Evolutionary conservation across 371 early-diverging fungal genomes (phyloP), one percentile per base, ranked within the genome.

Genomic region (Mucor racemosus): DNA sequence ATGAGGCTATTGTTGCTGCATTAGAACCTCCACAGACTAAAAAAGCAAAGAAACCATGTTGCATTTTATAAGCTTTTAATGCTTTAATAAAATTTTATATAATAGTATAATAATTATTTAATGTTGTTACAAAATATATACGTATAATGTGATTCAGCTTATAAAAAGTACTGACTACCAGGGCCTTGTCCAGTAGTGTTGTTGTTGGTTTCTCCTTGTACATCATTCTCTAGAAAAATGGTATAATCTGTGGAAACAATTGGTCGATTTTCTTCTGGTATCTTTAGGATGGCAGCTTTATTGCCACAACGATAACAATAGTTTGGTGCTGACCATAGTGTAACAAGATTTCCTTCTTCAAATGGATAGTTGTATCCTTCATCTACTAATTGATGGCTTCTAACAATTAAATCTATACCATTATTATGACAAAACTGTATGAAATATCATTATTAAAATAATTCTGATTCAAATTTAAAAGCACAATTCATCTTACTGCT

Each of bases 261-360:
- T 88, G 91, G 66, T 96, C 89, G 75, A 87, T 86, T 92, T 96
- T 91, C 73, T 13, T 82, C 83, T 17, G 76, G 76, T 31, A 99
- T 90, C 72, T 98, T 95, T 56, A 99, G 80, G 67, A 99, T 95
- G 21, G 96, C 91, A 15, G 99, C 99, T 46, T 99, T 94, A 80
- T 99, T 99, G 13, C 97, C 99, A 73, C 99, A 99, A 58, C 99
- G 91, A 78, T 99, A 99, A 84, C 99, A 99, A 80, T 99, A 99
- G 81, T 97, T 99, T 21, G 99, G 99, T 36, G 99, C 99, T 17
- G 96, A 96, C 96, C 99, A 99, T 54, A 99, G 94, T 5, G 99
- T 99, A n/a, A 99, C 99, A 67, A 99, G 86, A 62, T 93, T 91
- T 65, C 95, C 91, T 63, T 97, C 95, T 17, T 94, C 92, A 81